phyloP scores from a whole-genome alignment of 805 yeast genomes.

The Ogataea trehaloabstinens region DNA sequence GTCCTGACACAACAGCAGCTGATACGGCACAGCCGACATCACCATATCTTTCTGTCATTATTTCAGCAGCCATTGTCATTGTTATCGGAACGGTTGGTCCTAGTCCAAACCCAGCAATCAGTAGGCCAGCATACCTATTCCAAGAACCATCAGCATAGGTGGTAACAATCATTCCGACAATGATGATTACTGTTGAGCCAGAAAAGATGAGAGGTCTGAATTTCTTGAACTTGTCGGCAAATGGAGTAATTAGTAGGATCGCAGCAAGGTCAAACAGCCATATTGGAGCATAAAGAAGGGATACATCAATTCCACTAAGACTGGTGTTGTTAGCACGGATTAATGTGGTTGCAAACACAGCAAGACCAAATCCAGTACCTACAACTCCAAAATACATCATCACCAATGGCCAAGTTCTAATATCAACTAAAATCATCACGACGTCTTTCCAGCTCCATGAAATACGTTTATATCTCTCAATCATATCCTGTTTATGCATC shows the following conservation, averaged over 20 bases:
- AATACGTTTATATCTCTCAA: constrained; percentile 42
- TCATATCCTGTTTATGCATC: constrained; percentile 62
- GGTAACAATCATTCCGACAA: constrained; percentile 70
- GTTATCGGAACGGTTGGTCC: constrained; percentile 90
- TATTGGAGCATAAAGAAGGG: constrained; percentile 81
- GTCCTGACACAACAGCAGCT: constrained; percentile 79
- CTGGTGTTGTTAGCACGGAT: constrained; percentile 62
- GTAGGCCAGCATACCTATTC: constrained; percentile 76
- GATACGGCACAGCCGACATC: constrained; percentile 84
- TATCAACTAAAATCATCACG: constrained; percentile 51
- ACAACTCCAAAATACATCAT: constrained; percentile 92
- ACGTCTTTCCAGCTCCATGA: constrained; percentile 65
- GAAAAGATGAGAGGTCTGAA: constrained; percentile 63
- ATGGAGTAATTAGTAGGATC: constrained; percentile 70
- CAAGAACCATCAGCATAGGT: constrained; percentile 74
- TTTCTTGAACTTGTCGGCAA: constrained; percentile 67
- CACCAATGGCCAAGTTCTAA: constrained; percentile 74
- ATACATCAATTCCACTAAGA: constrained; percentile 63
- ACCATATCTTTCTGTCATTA: constrained; percentile 67
- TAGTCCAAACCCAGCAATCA: constrained; percentile 81
- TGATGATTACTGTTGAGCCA: constrained; percentile 61
- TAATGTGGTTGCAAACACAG: constrained; percentile 80
- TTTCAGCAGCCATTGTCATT: constrained; percentile 82
- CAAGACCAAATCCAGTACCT: constrained; percentile 85
- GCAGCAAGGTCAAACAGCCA: constrained; percentile 85